A percentile compares a stretch with the other conserved stretches of the same genome.
Conservation (phyloP, 306 rosid species). For the Carpinus viminea region DNA sequence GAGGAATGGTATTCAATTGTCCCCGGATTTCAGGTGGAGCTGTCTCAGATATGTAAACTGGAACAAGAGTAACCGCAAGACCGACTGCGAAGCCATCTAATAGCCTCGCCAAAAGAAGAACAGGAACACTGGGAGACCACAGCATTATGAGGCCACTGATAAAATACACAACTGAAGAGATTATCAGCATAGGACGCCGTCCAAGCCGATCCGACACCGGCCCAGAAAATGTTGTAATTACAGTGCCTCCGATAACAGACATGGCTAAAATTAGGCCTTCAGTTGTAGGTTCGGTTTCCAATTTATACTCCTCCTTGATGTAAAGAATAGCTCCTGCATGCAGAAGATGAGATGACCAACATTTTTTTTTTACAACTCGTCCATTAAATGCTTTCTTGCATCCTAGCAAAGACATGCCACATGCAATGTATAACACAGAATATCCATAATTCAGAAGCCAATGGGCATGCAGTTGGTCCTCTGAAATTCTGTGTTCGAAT, state of each 20-base stretch:
- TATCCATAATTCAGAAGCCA: no score
- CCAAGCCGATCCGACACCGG: slow-evolving; percentile 76
- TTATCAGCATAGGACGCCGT: slow-evolving; percentile 85
- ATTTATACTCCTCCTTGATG: slow-evolving; percentile 71
- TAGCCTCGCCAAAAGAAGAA: slow-evolving; percentile 80
- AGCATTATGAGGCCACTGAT: slow-evolving; percentile 79
- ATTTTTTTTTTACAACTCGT: neutral
- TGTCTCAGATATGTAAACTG: slow-evolving; percentile 90
- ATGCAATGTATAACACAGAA: no score
- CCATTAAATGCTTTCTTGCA: neutral
- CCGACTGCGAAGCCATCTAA: slow-evolving; percentile 90
- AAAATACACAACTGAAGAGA: slow-evolving; percentile 75
- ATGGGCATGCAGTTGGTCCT: no score
- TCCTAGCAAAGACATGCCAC: no score
- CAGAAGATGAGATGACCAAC: slow-evolving; percentile 16
- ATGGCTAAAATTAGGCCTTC: slow-evolving; percentile 93
- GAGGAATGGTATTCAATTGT: slow-evolving; percentile 80
- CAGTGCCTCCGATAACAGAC: slow-evolving; percentile 91
- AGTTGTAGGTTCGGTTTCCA: slow-evolving; percentile 70
- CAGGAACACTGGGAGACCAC: slow-evolving; percentile 92
- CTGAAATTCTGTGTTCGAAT: no score
- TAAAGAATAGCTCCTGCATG: slow-evolving; percentile 91
- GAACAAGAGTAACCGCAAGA: slow-evolving; percentile 78
- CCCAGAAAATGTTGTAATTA: slow-evolving; percentile 82
- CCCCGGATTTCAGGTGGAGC: slow-evolving; percentile 97